Evolutionary conservation across 176 grass and related monocot species (phyloP), one percentile per base, ranked within the genome.

Genomic region (Carex scoparia): DNA sequence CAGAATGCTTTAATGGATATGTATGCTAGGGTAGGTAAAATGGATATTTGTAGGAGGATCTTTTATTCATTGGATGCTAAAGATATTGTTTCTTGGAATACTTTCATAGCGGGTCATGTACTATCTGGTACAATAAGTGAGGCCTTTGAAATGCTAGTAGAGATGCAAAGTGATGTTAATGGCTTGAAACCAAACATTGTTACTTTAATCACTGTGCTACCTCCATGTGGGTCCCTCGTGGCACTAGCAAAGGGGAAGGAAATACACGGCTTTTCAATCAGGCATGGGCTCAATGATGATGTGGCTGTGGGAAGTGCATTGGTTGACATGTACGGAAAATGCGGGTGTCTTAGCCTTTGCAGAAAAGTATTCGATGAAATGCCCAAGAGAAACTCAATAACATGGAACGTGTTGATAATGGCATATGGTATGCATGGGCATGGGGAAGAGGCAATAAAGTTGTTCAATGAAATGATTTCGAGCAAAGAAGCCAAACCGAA

Each of bases 341-440:
- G 91, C 88, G 96, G 90, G 40, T 90, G 81, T 81, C 84, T 98
- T 69, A 69, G 38, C 27, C 10, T 86, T 11, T 74, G 89, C 1
- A 82, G 88, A 86, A 88, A 87, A 0, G 91, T 94, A 75, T 98
- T 98, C 61, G 64, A 93, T 69, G 81, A 86, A 65, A 87, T 94
- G 85, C 89, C 89, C 0, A 90, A 63, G 40, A 77, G 92, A 59
- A 98, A 98, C 42, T 74, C 84, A n/a, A 90, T 98, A 89, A 98
- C 95, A 65, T 98, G 95, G 95, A 98, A 98, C 77, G 95, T 94
- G n/a, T 90, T 98, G 46, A 93, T 98, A 82, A 93, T 94, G 95
- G 95, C 90, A 12, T 93, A 94, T 54, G 95, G 95, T 59, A 98
- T 98, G 95, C 92, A 94, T 38, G 95, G 95, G 16, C 89, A 86